These are phyloP conservation scores for Uronychia binucleata DNA, from an alignment of 73 alveolate genomes.

Conservation along the genomic window DNA sequence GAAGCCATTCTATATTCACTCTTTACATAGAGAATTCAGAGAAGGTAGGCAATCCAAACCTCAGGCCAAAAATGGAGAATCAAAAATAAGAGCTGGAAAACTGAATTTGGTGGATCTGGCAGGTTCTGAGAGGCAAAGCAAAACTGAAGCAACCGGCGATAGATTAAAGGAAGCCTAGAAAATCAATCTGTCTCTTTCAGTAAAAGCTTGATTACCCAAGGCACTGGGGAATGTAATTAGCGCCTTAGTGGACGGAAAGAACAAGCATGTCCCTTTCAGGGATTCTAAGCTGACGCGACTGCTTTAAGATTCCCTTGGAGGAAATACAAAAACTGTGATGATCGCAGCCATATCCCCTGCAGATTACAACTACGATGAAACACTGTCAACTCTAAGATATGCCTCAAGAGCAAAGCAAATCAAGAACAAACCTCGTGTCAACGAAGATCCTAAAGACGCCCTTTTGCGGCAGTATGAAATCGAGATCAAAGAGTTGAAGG, in stretches of 20 bases:
- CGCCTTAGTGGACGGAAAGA: slow-evolving; percentile 81
- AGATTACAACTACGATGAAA: slow-evolving; percentile 96
- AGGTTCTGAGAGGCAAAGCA: slow-evolving; percentile 92
- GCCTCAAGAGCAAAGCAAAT: slow-evolving; percentile 97
- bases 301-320: slow-evolving; percentile 97
- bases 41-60: slow-evolving; percentile 47
- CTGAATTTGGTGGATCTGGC: slow-evolving; percentile 95
- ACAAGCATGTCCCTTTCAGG: slow-evolving; percentile 75
- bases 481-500: slow-evolving; percentile 78
- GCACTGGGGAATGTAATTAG: slow-evolving; percentile 93
- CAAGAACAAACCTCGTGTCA: slow-evolving; percentile 92
- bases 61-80: slow-evolving; percentile 67
- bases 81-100: slow-evolving; percentile 90
- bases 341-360: slow-evolving; percentile 98
- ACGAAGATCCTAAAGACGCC: slow-evolving; percentile 94
- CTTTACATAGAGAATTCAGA: slow-evolving; percentile 89
- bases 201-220: not conserved
- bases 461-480: slow-evolving; percentile 82
- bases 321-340: slow-evolving; percentile 99
- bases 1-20: slow-evolving; percentile 94
- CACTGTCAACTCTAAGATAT: slow-evolving; percentile 94
- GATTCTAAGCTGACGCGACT: slow-evolving; percentile 76
- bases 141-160: slow-evolving; percentile 92
- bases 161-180: slow-evolving; percentile 90
- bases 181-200: slow-evolving; percentile 85